Percentiles rank a stretch among this genome's conserved stretches.
These are phyloP conservation scores for Cercospora citrullina DNA, from an alignment of 2,329 filamentous ascomycete genomes.

Conservation along the genomic window DNA sequence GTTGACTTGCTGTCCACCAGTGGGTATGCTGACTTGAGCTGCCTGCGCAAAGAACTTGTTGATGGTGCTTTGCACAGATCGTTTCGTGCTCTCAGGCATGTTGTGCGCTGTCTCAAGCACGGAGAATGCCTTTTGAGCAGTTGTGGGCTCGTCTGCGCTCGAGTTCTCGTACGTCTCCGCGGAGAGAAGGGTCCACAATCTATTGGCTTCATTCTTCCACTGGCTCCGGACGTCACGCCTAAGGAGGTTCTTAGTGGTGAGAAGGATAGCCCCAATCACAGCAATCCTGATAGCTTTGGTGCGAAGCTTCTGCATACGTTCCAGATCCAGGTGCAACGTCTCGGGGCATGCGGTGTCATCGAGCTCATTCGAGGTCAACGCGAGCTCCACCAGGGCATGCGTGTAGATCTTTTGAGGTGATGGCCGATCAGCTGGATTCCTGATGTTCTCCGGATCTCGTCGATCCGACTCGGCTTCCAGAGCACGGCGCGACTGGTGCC, in stretches of 20 bases:
- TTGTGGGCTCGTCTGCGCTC: slow-evolving; percentile 37
- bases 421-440: slow-evolving; percentile 62
- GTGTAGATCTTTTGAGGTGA: slow-evolving; percentile 71
- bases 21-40: slow-evolving; percentile 30
- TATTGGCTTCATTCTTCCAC: slow-evolving; percentile 72
- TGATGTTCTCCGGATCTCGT: slow-evolving; percentile 68
- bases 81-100: slow-evolving; percentile 50
- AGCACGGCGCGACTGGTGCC: slow-evolving; percentile 64
- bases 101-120: slow-evolving; percentile 53
- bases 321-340: slow-evolving; percentile 68
- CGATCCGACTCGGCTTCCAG: slow-evolving; percentile 65
- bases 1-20: slow-evolving; percentile 29
- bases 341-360: slow-evolving; percentile 62
- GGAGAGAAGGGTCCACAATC: slow-evolving; percentile 70
- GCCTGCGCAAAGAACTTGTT: slow-evolving; percentile 56
- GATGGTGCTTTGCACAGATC: slow-evolving; percentile 47
- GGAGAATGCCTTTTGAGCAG: slow-evolving; percentile 47
- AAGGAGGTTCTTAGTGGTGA: slow-evolving; percentile 80
- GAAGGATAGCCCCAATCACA: slow-evolving; percentile 70
- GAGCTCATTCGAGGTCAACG: slow-evolving; percentile 64
- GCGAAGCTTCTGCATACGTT: slow-evolving; percentile 61
- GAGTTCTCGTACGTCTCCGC: slow-evolving; percentile 52
- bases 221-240: slow-evolving; percentile 76
- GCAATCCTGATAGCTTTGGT: slow-evolving; percentile 64
- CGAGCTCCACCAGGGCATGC: slow-evolving; percentile 72